phyloP scores from a whole-genome alignment of 2,329 filamentous ascomycete genomes.

The Albophoma yamanashiensis region DNA sequence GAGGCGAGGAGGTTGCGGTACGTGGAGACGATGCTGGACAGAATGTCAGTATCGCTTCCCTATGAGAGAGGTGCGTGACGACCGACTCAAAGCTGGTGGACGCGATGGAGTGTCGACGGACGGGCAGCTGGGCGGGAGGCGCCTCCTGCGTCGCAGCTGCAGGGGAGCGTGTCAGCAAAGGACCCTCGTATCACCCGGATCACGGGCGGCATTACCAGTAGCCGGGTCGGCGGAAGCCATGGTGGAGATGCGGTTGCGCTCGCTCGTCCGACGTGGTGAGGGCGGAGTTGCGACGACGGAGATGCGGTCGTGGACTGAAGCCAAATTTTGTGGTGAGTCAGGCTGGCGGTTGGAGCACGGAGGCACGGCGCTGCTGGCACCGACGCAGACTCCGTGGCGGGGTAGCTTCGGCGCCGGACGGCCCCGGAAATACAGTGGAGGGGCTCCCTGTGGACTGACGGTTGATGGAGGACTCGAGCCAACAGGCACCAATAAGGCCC shows the following conservation, averaged over 20 bases:
- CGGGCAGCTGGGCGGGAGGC: not conserved
- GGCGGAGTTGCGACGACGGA: not conserved
- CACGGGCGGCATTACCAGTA: not conserved
- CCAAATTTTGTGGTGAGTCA: not conserved
- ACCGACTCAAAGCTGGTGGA: constrained; percentile 16
- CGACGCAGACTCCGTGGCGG: not conserved
- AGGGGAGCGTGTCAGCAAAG: not conserved
- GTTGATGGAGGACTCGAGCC: not conserved
- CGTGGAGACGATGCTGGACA: constrained; percentile 41
- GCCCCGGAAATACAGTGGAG: not conserved
- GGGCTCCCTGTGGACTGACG: not conserved
- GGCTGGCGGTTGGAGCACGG: not conserved
- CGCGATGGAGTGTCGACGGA: constrained; percentile 5
- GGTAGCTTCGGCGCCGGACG: not conserved
- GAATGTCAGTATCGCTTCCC: not conserved
- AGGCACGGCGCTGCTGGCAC: not conserved
- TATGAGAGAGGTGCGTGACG: not conserved
- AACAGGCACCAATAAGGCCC: too few relatives aligned
- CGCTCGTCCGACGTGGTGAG: not conserved
- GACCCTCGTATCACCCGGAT: not conserved
- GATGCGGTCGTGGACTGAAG: not conserved
- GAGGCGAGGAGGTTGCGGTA: constrained; percentile 44
- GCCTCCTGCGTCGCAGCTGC: not conserved
- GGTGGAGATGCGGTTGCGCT: not conserved
- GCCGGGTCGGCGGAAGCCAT: not conserved